Evolutionary conservation across 768 basidiomycete species (phyloP).

Genomic region (Boletus rubescentipes): DNA sequence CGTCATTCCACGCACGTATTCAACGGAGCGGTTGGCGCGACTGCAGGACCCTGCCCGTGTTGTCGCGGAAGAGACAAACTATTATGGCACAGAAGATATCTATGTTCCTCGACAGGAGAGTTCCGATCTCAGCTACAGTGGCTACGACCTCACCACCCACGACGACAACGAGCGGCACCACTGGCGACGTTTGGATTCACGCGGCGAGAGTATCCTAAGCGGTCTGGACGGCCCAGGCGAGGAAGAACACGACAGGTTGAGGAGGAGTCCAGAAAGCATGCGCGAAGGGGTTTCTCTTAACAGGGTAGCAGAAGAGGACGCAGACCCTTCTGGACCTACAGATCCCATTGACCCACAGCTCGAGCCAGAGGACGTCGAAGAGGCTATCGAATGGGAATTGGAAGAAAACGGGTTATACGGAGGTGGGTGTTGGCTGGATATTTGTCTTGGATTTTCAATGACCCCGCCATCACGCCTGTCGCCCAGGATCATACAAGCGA

Average conservation of each 20-base stretch:
- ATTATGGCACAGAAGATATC: constrained; percentile 15
- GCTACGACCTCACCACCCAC: constrained; percentile 25
- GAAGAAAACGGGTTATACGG: constrained; percentile 50
- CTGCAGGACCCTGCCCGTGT: constrained; percentile 20
- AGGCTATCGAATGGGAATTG: constrained; percentile 46
- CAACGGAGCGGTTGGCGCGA: constrained; percentile 14
- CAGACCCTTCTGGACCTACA: constrained; percentile 6
- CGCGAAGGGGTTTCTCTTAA: constrained; percentile 28
- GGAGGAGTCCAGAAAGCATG: constrained; percentile 37
- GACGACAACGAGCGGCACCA: constrained; percentile 23
- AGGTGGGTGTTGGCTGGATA: constrained; percentile 34
- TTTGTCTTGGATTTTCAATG: neutral
- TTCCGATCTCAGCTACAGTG: constrained; percentile 15
- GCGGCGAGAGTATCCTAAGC: constrained; percentile 33
- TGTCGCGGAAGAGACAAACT: constrained; percentile 10
- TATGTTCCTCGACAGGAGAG: constrained; percentile 11
- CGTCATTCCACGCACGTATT: constrained; percentile 24
- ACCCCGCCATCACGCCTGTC: neutral
- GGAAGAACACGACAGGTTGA: constrained; percentile 25
- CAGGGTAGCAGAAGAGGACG: constrained; percentile 40
- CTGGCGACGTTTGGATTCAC: constrained; percentile 34
- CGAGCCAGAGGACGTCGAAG: constrained; percentile 37
- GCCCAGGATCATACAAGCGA: constrained; percentile 60
- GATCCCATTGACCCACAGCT: constrained; percentile 17
- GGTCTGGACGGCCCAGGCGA: constrained; percentile 27